Percentiles rank a stretch among this genome's conserved stretches.
phyloP scores from a whole-genome alignment of 208 protist species.

The Trypanosoma lewisi region DNA sequence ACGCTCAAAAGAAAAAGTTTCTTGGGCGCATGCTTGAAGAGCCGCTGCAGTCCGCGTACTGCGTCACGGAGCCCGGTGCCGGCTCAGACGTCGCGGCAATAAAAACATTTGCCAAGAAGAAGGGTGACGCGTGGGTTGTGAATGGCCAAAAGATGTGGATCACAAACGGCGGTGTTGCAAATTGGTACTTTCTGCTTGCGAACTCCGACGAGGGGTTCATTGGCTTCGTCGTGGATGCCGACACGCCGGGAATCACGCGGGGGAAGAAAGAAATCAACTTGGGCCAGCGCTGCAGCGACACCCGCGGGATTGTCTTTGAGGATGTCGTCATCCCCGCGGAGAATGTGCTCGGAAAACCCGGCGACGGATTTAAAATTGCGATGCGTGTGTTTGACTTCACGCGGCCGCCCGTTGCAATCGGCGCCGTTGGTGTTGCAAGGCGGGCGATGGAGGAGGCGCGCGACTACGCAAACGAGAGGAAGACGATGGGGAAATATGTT shows the following conservation, averaged over 20 bases:
- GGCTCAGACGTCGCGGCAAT: conserved; percentile 88
- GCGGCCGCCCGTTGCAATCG: conserved; percentile 74
- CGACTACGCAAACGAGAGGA: conserved; percentile 70
- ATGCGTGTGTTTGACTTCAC: conserved; percentile 91
- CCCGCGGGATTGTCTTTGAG: conserved; percentile 89
- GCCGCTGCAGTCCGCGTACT: conserved; percentile 77
- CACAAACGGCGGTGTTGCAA: conserved; percentile 90
- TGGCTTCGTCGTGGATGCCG: conserved; percentile 87
- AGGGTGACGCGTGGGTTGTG: conserved; percentile 86
- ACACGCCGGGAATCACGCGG: conserved; percentile 77
- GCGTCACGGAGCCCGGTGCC: conserved; percentile 82
- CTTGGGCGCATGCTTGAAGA: conserved; percentile 83
- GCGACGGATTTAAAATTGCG: conserved; percentile 84
- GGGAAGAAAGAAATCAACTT: conserved; percentile 90
- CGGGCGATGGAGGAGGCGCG: conserved; percentile 82
- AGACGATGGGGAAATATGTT: conserved; percentile 86
- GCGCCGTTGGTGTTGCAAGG: conserved; percentile 79
- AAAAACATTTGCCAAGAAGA: conserved; percentile 83
- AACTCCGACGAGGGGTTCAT: conserved; percentile 74
- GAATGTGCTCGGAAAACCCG: conserved; percentile 70
- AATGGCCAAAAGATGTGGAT: conserved; percentile 96
- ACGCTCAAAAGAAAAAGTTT: conserved; percentile 89
- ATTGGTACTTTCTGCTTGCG: conserved; percentile 91
- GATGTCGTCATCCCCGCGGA: conserved; percentile 85
- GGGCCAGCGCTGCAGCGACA: conserved; percentile 91